These are phyloP conservation scores for Lantana camara DNA, from an alignment of 257 asterid species.

Conservation along the genomic window DNA sequence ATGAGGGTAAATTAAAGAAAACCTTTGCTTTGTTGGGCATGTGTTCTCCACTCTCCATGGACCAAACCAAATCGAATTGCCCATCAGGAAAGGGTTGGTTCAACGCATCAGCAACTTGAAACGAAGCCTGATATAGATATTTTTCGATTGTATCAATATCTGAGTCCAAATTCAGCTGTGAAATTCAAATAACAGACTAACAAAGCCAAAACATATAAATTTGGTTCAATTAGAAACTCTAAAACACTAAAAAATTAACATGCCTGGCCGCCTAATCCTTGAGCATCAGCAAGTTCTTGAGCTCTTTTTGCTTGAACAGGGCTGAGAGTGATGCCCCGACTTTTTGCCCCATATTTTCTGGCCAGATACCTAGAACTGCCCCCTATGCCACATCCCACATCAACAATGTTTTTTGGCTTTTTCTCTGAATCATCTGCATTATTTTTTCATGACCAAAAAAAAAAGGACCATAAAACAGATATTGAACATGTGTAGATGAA, in stretches of 20 bases:
- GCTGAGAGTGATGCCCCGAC: slow-evolving; percentile 87
- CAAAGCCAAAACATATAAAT: too few species aligned
- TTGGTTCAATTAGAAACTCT: not conserved
- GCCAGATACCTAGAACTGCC: slow-evolving; percentile 91
- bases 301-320: slow-evolving; percentile 99
- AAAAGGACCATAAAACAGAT: not conserved
- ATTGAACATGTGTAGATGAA: not conserved
- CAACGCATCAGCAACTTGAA: slow-evolving; percentile 95
- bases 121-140: slow-evolving; percentile 56
- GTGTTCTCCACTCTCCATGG: slow-evolving; percentile 99
- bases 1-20: not conserved
- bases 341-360: slow-evolving; percentile 65
- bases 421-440: slow-evolving; percentile 50
- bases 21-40: slow-evolving; percentile 98
- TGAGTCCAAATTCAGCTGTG: not conserved
- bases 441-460: not conserved
- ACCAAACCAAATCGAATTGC: slow-evolving; percentile 87
- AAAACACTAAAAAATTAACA: slow-evolving; percentile 3
- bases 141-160: slow-evolving; percentile 3
- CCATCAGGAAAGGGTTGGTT: slow-evolving; percentile 94
- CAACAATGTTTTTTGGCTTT: slow-evolving; percentile 72
- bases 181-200: slow-evolving; percentile 3
- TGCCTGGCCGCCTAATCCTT: slow-evolving; percentile 72
- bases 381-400: slow-evolving; percentile 98
- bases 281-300: slow-evolving; percentile 74